Evolutionary conservation across 2,329 filamentous ascomycete genomes (phyloP), one percentile per base, ranked within the genome.

Genomic region (Trichoderma sp.): DNA sequence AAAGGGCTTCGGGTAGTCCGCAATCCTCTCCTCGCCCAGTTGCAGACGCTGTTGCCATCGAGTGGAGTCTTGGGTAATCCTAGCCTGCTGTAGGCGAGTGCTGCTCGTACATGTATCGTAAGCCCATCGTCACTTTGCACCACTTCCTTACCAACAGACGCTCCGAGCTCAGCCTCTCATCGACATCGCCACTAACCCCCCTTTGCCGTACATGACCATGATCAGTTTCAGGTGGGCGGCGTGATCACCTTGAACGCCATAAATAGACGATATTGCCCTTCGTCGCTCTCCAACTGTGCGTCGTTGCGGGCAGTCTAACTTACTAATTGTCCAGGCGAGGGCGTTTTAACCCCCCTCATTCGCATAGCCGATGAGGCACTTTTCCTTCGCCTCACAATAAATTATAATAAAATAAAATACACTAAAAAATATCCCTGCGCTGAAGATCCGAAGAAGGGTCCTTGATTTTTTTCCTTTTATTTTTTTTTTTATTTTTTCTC

Each of bases 211-310:
- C 68, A 30, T 62, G 57, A 30, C 53, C 68, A 30, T 62, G 57
- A 30, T 61, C 39, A 53, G 70, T 66, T 50, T 62, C 47, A 59
- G n/a, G 43, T 65, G 28, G 50, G 64, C 64, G 57, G 70, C 70
- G 43, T 68, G 57, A 71, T 68, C 70, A 62, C 61, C 32, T 68
- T 50, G 47, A 39, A 63, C 43, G 36, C 70, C 64, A 63, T 63
- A 63, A 68, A 68, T 68, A 71, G 64, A 67, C 20, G 30, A 50
- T 15, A 15, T 23, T 39, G 47, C 61, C 57, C 23, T 36, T 59
- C 32, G 7, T 34, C 32, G 20, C 36, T 47, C 26, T 23, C 30
- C 23, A 58, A 28, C 57, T 32, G 30, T 53, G 13, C 50, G 53
- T 39, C 20, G 39, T 43, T 43, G 55, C 39, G 70, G 47, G 57